phyloP scores from a whole-genome alignment of 441 rosid species.

The Erodium moschatum region DNA sequence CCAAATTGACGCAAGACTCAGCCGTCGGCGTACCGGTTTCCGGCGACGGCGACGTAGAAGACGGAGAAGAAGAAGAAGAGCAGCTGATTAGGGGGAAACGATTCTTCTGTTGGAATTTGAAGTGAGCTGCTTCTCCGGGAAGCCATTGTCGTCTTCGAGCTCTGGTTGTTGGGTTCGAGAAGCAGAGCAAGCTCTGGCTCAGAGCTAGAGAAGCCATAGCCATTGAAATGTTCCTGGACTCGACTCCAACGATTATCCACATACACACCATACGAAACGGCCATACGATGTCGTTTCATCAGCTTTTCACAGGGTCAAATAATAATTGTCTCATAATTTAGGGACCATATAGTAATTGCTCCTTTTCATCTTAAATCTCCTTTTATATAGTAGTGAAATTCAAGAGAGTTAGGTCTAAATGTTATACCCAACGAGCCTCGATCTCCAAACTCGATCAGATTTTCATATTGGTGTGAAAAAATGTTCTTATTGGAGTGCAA shows the following conservation, averaged over 20 bases:
- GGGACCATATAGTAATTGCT: background rate
- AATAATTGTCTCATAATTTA: background rate
- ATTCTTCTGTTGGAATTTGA: slow-evolving; percentile 23
- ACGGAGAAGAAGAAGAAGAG: slow-evolving; percentile 25
- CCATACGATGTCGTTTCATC: background rate
- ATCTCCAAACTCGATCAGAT: no score
- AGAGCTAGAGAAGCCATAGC: slow-evolving; percentile 22
- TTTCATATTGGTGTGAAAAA: no score
- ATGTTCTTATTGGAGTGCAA: no score
- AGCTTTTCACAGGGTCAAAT: background rate
- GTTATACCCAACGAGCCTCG: no score
- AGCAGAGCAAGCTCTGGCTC: slow-evolving; percentile 21
- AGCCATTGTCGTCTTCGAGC: slow-evolving; percentile 12
- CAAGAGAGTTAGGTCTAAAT: no score
- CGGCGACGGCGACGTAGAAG: slow-evolving; percentile 45
- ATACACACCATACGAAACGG: background rate
- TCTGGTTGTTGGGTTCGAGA: slow-evolving; percentile 12
- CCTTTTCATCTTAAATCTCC: no score
- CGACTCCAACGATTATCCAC: background rate
- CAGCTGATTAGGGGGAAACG: slow-evolving; percentile 30
- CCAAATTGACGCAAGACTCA: slow-evolving; percentile 71
- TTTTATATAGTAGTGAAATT: no score
- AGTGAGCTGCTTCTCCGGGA: background rate
- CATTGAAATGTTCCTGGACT: slow-evolving; percentile 11
- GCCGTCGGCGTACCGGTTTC: slow-evolving; percentile 48